A percentile compares a stretch with the other conserved stretches of the same genome.
Evolutionary conservation across 2,329 filamentous ascomycete species (phyloP).

Genomic region (Ophiostoma quercus): DNA sequence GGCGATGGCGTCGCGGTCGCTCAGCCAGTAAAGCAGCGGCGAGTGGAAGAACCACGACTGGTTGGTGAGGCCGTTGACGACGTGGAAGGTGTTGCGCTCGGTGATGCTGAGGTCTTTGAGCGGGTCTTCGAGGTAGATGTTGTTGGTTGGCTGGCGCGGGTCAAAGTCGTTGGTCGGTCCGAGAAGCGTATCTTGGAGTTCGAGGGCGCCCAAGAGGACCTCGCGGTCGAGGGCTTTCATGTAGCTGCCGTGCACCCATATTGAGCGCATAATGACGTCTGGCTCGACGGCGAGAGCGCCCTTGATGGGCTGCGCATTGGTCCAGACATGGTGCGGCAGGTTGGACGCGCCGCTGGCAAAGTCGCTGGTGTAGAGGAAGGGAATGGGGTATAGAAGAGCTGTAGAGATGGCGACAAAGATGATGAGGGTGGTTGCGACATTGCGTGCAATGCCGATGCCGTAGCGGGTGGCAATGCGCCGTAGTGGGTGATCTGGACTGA

Average conservation of each 20-base stretch:
- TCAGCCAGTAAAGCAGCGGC: conserved; percentile 76
- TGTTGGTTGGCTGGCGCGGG: conserved; percentile 37
- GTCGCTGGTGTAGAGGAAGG: conserved; percentile 68
- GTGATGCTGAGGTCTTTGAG: conserved; percentile 38
- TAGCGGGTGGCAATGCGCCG: conserved; percentile 62
- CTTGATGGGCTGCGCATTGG: conserved; percentile 60
- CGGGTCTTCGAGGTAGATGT: conserved; percentile 32
- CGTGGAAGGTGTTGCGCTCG: conserved; percentile 53
- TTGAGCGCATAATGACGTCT: conserved; percentile 75
- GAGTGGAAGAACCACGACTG: conserved; percentile 75
- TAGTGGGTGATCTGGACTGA: conserved; percentile 60
- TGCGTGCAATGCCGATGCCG: conserved; percentile 63
- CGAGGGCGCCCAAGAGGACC: conserved; percentile 60
- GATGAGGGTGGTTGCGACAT: conserved; percentile 69
- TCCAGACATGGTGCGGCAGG: conserved; percentile 76
- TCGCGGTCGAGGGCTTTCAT: conserved; percentile 67
- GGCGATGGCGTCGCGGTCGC: conserved; percentile 53
- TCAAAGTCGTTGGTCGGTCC: conserved; percentile 54
- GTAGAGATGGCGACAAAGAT: conserved; percentile 67
- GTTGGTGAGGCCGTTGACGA: conserved; percentile 55
- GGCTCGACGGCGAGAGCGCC: conserved; percentile 45
- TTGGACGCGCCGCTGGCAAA: conserved; percentile 66
- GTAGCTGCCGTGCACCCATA: conserved; percentile 77
- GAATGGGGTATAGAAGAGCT: conserved; percentile 66
- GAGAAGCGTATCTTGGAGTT: conserved; percentile 65